These are phyloP conservation scores for Botrytis fabae DNA, from an alignment of 2,329 filamentous ascomycete genomes.

Conservation along the genomic window DNA sequence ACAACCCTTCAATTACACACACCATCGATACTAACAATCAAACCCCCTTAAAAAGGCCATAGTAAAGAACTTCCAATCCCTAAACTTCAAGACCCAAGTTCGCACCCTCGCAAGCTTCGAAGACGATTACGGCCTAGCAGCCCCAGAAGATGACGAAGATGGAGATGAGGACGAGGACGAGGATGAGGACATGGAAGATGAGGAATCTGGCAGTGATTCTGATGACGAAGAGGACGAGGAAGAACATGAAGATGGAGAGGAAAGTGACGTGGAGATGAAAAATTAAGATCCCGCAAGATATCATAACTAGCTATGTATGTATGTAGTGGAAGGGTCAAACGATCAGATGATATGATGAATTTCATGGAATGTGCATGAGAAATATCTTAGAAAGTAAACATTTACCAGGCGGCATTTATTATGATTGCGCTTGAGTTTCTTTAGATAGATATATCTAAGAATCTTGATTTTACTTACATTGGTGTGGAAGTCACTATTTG, in stretches of 20 bases:
- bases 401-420: neutral
- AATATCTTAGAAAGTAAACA: neutral
- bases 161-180: constrained; percentile 47
- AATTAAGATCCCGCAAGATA: neutral
- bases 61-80: constrained; percentile 68
- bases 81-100: constrained; percentile 77
- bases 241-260: constrained; percentile 22
- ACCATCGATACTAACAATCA: neutral
- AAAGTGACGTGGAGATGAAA: constrained; percentile 9
- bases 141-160: constrained; percentile 53
- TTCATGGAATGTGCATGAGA: too few species aligned
- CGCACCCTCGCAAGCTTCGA: constrained; percentile 77
- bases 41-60: constrained; percentile 57
- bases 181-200: constrained; percentile 35
- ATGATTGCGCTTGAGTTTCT: neutral
- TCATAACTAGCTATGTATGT: neutral
- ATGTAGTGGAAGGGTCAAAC: neutral
- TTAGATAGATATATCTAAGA: neutral
- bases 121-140: constrained; percentile 81
- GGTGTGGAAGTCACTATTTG: neutral
- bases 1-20: neutral
- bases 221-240: constrained; percentile 29
- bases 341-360: too few species aligned
- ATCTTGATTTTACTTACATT: neutral
- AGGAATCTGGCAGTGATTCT: constrained; percentile 28